Percentiles rank a stretch among this genome's conserved stretches.
phyloP scores from a whole-genome alignment of 2,329 filamentous ascomycete species.

The Acephala macrosclerotiorum region DNA sequence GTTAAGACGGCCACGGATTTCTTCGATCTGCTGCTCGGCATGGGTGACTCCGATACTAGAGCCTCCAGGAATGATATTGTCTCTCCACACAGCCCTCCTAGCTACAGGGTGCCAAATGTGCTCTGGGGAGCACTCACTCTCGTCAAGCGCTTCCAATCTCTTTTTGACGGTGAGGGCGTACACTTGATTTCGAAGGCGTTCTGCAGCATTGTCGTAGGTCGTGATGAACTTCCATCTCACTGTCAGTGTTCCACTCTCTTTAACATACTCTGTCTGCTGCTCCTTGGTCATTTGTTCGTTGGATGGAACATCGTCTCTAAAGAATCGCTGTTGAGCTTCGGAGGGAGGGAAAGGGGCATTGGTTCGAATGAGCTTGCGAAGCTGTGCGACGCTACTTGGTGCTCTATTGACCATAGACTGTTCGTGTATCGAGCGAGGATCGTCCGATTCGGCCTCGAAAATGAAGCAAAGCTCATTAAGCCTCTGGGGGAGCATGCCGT shows the following conservation, averaged over 20 bases:
- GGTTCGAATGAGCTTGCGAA: constrained; percentile 57
- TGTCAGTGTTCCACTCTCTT: constrained; percentile 10
- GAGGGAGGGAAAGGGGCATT: constrained; percentile 62
- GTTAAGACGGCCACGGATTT: not conserved
- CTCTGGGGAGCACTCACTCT: constrained; percentile 5
- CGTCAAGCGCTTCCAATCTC: too few relatives aligned
- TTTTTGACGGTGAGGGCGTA: too few relatives aligned
- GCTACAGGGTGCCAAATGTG: constrained; percentile 7
- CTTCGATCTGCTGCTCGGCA: not conserved
- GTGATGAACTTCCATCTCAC: constrained; percentile 17
- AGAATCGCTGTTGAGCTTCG: too few relatives aligned
- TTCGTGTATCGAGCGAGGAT: constrained; percentile 39
- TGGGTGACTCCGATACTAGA: constrained; percentile 17
- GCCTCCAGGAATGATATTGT: constrained; percentile 22
- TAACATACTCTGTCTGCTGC: too few relatives aligned
- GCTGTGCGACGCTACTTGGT: constrained; percentile 50
- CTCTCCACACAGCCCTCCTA: too few relatives aligned
- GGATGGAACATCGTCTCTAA: too few relatives aligned
- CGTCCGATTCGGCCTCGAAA: constrained; percentile 46
- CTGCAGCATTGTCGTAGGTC: constrained; percentile 15
- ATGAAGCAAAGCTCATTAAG: constrained; percentile 54
- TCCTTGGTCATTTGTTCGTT: not conserved
- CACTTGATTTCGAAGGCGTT: too few relatives aligned
- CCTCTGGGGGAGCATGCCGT: constrained; percentile 45
- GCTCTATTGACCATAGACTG: constrained; percentile 51